phyloP scores from a whole-genome alignment of 2,329 filamentous ascomycete genomes.

The Sporothrix mexicana region DNA sequence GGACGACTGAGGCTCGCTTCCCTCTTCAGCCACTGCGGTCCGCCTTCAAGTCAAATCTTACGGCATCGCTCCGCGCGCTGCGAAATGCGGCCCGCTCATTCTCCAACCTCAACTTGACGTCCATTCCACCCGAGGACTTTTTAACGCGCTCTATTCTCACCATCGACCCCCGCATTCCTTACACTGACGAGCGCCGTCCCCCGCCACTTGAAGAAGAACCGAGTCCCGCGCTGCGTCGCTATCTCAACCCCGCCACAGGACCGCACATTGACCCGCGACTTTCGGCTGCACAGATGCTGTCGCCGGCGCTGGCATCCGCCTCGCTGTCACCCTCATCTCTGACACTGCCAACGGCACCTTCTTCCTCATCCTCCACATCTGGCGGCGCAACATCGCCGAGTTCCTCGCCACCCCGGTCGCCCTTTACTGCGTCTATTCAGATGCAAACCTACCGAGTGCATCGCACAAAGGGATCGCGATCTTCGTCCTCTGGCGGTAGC shows the following conservation, averaged over 20 bases:
- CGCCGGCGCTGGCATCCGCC: slow-evolving; percentile 27
- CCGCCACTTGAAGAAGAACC: slow-evolving; percentile 67
- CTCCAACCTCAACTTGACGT: slow-evolving; percentile 66
- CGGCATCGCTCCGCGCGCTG: slow-evolving; percentile 68
- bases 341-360: slow-evolving; percentile 33
- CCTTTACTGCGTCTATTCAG: slow-evolving; percentile 70
- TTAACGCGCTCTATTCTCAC: slow-evolving; percentile 71
- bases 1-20: slow-evolving; percentile 32
- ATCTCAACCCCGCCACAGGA: slow-evolving; percentile 67
- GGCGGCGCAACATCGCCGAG: neutral
- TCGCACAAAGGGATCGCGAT: slow-evolving; percentile 42
- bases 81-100: slow-evolving; percentile 69
- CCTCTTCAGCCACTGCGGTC: slow-evolving; percentile 57
- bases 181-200: slow-evolving; percentile 70
- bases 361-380: slow-evolving; percentile 35
- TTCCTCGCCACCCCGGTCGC: slow-evolving; percentile 40
- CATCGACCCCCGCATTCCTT: slow-evolving; percentile 69
- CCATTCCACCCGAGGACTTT: slow-evolving; percentile 69
- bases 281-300: slow-evolving; percentile 31
- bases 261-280: slow-evolving; percentile 52
- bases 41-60: slow-evolving; percentile 72
- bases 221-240: slow-evolving; percentile 69
- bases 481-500: neutral
- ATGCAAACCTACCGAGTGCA: slow-evolving; percentile 73
- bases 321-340: neutral